These are phyloP conservation scores for Lipomyces starkeyi DNA, from an alignment of 805 yeast genomes.

Conservation along the genomic window DNA sequence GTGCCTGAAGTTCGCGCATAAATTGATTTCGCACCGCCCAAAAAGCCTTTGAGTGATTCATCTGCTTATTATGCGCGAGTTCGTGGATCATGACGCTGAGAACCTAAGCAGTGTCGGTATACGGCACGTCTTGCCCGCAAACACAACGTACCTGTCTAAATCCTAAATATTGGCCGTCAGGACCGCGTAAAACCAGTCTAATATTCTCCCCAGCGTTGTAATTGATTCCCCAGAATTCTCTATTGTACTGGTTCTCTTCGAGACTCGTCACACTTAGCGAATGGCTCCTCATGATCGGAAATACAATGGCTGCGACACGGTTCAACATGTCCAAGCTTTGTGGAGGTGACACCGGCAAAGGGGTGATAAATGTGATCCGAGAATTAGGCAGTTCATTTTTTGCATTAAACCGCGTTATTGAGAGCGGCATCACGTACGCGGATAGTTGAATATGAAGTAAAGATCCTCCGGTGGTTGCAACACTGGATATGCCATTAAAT, in stretches of 20 bases:
- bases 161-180: constrained; percentile 28
- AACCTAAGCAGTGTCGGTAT: constrained; percentile 18
- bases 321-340: constrained; percentile 31
- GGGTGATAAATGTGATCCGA: constrained; percentile 35
- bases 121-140: background rate
- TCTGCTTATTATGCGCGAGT: constrained; percentile 37
- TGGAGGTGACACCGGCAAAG: constrained; percentile 34
- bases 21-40: constrained; percentile 35
- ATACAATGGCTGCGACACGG: constrained; percentile 39
- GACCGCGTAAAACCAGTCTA: constrained; percentile 35
- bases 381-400: constrained; percentile 33
- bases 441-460: background rate
- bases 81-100: constrained; percentile 39
- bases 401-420: constrained; percentile 31
- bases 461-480: background rate
- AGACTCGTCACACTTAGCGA: constrained; percentile 34
- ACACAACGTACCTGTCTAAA: constrained; percentile 25
- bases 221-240: constrained; percentile 39
- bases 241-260: constrained; percentile 34
- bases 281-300: constrained; percentile 37
- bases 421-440: constrained; percentile 24
- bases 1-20: constrained; percentile 31
- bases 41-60: constrained; percentile 36
- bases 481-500: background rate
- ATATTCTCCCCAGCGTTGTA: constrained; percentile 39